phyloP scores from a whole-genome alignment of 768 basidiomycete genomes.

The Aureoboletus auriporus region DNA sequence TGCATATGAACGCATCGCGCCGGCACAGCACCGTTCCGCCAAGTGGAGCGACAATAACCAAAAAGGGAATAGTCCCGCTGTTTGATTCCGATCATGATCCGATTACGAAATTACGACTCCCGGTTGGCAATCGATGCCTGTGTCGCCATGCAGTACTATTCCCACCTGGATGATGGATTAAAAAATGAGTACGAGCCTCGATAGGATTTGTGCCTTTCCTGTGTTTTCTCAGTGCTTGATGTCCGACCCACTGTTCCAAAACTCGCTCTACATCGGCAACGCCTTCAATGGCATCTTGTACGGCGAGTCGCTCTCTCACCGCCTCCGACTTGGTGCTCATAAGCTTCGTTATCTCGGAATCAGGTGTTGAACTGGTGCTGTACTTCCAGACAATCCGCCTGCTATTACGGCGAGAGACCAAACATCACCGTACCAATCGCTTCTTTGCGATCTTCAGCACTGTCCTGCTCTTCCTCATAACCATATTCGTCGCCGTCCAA shows the following conservation, averaged over 20 bases:
- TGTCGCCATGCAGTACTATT: too few relatives aligned
- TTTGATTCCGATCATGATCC: too few relatives aligned
- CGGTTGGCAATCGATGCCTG: too few relatives aligned
- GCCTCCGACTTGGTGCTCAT: background rate
- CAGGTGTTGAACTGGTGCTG: conserved; percentile 6
- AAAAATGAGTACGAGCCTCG: background rate
- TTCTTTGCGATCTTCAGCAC: conserved; percentile 9
- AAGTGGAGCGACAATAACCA: too few relatives aligned
- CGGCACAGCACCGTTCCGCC: too few relatives aligned
- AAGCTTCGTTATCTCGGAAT: background rate
- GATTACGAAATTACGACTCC: too few relatives aligned
- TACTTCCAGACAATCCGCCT: conserved; percentile 5
- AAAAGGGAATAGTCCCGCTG: too few relatives aligned
- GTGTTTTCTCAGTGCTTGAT: background rate
- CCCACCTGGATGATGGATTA: background rate
- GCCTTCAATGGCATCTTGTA: conserved; percentile 9
- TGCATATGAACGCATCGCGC: too few relatives aligned
- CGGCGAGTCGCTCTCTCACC: background rate
- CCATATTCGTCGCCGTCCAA: conserved; percentile 18
- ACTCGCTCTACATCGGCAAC: conserved; percentile 12
- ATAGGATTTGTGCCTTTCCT: background rate
- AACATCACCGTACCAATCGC: background rate
- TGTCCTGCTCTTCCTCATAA: conserved; percentile 22
- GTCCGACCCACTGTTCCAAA: conserved; percentile 5
- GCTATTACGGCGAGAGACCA: background rate